Base-by-base conservation (phyloP, 2,329 filamentous ascomycete genomes). In the Sporothrix phasma region DNA sequence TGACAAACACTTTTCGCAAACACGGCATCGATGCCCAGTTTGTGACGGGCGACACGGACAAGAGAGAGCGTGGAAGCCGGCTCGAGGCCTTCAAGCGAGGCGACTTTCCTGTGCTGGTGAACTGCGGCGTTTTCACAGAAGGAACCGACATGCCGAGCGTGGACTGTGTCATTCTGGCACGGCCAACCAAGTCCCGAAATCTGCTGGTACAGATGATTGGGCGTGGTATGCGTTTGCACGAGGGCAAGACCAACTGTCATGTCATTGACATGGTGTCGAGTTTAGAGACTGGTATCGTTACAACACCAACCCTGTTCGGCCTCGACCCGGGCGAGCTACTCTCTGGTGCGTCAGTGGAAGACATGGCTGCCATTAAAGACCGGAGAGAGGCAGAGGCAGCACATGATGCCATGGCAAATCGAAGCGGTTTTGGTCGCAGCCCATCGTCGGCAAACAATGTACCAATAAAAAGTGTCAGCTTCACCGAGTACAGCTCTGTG, bases 131-230 rank as follows among this genome's bases (percentile, higher is more conserved):
- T 46, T 97, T 96, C 71, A 97, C 93, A 0, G 94, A 99, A 77
- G 94, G 94, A 2, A 99, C 94, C 0, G 94, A 99, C 71, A 96
- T 99, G 37, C 94, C 95, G 5, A 97, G 96, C 73, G 90, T 99
- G 68, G 94, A 99, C 76, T 97, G 94, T 72, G 84, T 99, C 26
- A 73, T 99, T 8, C 81, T 99, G 8, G 92, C 89, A 3, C 81
- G 94, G 26, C 94, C 94, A 0, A 99, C 94, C 1, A 87, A 88
- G 69, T 97, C 94, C 17, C 86, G 89, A n/a, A 97, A 97, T 70
- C 78, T 99, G 2, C 83, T 99, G 1, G 86, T 97, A 0, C 94
- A 99, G 75, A 99, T 99, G 94, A 96, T 99, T 67, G 94, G 94
- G 0, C 84, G 94, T 70, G 94, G 94, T 4, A 89, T 99, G 85